Conservation (phyloP, 2,329 filamentous ascomycete genomes). For the Cryphonectria radicalis region DNA sequence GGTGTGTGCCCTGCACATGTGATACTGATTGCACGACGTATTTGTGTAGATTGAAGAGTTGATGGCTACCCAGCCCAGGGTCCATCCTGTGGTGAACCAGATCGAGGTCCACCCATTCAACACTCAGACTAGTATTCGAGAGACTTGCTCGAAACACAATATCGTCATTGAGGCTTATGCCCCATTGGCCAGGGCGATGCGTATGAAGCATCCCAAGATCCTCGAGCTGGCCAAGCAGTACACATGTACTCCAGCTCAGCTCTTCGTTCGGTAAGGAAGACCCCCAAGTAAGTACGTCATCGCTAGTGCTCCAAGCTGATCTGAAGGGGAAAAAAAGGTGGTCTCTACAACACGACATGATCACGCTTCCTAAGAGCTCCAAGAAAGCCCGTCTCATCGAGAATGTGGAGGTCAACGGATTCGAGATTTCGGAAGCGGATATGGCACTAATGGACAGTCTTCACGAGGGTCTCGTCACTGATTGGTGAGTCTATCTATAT, state of each 20-base stretch:
- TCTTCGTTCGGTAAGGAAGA: slow-evolving; percentile 61
- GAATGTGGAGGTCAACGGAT: slow-evolving; percentile 65
- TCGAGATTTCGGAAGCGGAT: slow-evolving; percentile 66
- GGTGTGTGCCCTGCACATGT: not conserved
- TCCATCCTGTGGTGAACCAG: slow-evolving; percentile 75
- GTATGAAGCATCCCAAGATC: slow-evolving; percentile 71
- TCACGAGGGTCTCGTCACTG: slow-evolving; percentile 75
- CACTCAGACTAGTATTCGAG: slow-evolving; percentile 68
- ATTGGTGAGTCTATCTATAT: slow-evolving; percentile 50
- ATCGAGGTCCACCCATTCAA: slow-evolving; percentile 86
- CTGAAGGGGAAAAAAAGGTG: slow-evolving; percentile 55
- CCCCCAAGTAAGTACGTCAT: not conserved
- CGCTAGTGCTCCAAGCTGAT: not conserved
- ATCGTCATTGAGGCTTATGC: slow-evolving; percentile 82
- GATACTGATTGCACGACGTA: slow-evolving; percentile 1
- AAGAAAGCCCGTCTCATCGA: slow-evolving; percentile 64
- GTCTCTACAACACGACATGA: slow-evolving; percentile 75
- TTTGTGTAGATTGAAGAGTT: slow-evolving; percentile 66
- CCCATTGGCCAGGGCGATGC: slow-evolving; percentile 71
- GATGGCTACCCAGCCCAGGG: slow-evolving; percentile 62
- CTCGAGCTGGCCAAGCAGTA: slow-evolving; percentile 68
- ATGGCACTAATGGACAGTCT: slow-evolving; percentile 65
- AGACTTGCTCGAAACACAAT: slow-evolving; percentile 65
- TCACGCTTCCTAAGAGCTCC: slow-evolving; percentile 75
- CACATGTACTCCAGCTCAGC: slow-evolving; percentile 70